Base-by-base conservation (phyloP, 2,329 filamentous ascomycete species). In the Pseudogymnoascus sp. region DNA sequence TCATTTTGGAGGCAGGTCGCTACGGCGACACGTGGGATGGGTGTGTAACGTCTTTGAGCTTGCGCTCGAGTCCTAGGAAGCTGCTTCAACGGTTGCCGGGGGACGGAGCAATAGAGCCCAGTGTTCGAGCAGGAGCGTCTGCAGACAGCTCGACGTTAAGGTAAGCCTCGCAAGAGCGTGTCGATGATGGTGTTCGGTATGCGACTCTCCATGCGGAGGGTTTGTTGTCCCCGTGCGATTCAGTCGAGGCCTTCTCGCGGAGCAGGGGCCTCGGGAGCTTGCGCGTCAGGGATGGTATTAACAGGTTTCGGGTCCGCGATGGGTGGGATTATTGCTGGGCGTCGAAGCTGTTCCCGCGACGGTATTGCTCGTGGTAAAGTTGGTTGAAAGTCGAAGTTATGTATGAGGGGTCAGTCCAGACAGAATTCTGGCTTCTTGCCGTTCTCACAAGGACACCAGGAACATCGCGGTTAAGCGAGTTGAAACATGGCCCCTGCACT, bases 1-100 rank as follows among this genome's bases (percentile, higher is more conserved):
- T 64, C 75, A 77, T 77, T 11, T 62, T 45, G 14, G 5, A 34
- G 29, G 51, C 29, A 36, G 29, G 51, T 21, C 51, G 51, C 51
- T 36, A 57, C 51, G 16, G 29, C 51, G 51, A 57, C 29, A 57
- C 51, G 51, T 16, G 51, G 18, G 51, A 36, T 34, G 51, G n/a
- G 5, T 57, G 51, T 57, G 51, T 57, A 57, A 40, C 34, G 45
- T 47, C 64, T 65, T 62, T 62, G 69, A 71, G 69, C 69, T 66
- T 64, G 64, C 68, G 69, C 70, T 68, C 68, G 65, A 51, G 61
- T 61, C 63, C 64, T 63, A 62, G 63, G 26, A 26, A 40, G n/a
- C n/a, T 63, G 10, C 60, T 65, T 47, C 57, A 59, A 64, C 64
- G 61, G 64, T 47, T 63, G 51, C 61, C 31, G 47, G 60, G 62